Conservation (phyloP, 208 protist species). For the Entamoeba histolytica region DNA sequence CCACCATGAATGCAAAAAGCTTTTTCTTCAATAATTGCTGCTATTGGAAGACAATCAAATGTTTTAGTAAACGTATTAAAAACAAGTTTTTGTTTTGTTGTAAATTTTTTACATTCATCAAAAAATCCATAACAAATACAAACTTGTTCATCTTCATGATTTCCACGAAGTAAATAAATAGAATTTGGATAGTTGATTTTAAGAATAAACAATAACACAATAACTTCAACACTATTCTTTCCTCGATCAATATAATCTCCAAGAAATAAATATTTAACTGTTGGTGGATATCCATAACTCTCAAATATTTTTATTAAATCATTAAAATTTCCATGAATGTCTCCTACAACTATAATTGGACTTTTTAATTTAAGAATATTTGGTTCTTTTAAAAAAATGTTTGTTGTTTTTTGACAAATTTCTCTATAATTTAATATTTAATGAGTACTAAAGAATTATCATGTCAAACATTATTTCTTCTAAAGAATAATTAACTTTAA, state of each 20-base stretch:
- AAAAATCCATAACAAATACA: constrained; percentile 7
- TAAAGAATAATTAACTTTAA: no score
- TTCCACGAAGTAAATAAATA: constrained; percentile 12
- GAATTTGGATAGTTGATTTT: constrained; percentile 1
- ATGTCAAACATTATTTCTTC: no score
- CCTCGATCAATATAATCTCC: constrained; percentile 29
- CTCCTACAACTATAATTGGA: constrained; percentile 1
- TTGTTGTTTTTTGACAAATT: not conserved
- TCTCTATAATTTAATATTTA: not conserved
- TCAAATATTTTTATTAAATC: constrained; percentile 17
- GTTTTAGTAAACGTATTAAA: not conserved
- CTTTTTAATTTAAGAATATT: not conserved
- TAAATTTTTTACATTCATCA: not conserved
- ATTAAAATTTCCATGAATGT: constrained; percentile 25
- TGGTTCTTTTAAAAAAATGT: constrained; percentile 5
- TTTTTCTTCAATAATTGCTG: not conserved
- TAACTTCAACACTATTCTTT: constrained; percentile 5
- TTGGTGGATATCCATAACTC: not conserved
- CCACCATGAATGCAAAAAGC: constrained; percentile 65
- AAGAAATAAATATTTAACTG: constrained; percentile 16
- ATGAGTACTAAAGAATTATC: not conserved
- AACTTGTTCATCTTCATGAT: constrained; percentile 16
- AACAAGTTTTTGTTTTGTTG: not conserved
- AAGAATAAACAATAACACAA: constrained; percentile 2
- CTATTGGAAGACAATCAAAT: constrained; percentile 13